Conservation (phyloP, 176 grass and related monocot species). For the Bolboschoenus planiculmis region DNA sequence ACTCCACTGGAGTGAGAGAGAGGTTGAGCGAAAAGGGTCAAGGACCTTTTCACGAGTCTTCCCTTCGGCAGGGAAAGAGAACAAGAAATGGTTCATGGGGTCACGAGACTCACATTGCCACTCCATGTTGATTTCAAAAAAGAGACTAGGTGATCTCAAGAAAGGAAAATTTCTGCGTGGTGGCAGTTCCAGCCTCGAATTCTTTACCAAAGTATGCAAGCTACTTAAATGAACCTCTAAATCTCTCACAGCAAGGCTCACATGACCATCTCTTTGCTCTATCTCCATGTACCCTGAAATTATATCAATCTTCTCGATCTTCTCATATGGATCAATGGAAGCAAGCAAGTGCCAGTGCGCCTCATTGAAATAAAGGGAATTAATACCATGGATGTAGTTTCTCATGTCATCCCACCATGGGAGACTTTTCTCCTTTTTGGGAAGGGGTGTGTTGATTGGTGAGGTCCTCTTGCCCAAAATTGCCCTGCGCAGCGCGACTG, state of each 20-base stretch:
- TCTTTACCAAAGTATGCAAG: constrained; percentile 65
- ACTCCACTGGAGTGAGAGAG: constrained; percentile 87
- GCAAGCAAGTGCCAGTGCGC: constrained; percentile 78
- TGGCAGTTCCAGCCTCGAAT: constrained; percentile 61
- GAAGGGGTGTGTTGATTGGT: constrained; percentile 38
- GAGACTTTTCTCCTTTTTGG: constrained; percentile 77
- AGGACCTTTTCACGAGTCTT: constrained; percentile 65
- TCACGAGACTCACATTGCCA: constrained; percentile 93
- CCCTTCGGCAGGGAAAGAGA: constrained; percentile 74
- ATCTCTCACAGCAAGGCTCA: constrained; percentile 54
- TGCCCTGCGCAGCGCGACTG: constrained; percentile 83
- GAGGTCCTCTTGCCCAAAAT: constrained; percentile 78
- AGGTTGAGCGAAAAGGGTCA: constrained; percentile 91
- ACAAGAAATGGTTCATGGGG: constrained; percentile 84
- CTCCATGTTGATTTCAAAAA: constrained; percentile 80
- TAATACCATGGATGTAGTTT: constrained; percentile 87
- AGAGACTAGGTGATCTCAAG: constrained; percentile 56
- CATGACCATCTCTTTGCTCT: constrained; percentile 71
- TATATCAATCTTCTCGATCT: constrained; percentile 60
- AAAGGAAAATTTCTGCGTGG: constrained; percentile 56
- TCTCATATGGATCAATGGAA: constrained; percentile 75
- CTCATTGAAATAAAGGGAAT: constrained; percentile 51
- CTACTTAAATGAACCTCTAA: constrained; percentile 61
- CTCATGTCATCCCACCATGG: constrained; percentile 99
- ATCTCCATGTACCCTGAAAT: constrained; percentile 67